phyloP scores from a whole-genome alignment of 2,329 filamentous ascomycete species.

The Hirsutella minnesotensis region DNA sequence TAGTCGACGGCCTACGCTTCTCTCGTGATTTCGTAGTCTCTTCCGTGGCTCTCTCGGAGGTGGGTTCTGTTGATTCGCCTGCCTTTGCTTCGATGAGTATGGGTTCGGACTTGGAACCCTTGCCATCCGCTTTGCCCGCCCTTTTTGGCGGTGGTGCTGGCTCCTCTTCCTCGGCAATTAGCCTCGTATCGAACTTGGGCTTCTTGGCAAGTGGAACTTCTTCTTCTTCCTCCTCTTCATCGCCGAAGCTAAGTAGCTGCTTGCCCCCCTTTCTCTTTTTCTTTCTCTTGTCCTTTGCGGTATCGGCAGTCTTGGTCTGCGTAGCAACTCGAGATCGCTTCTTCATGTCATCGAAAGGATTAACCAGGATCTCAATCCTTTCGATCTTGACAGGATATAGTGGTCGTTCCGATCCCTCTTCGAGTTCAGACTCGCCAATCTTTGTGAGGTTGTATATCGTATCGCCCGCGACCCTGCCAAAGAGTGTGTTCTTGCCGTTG shows the following conservation, averaged over 20 bases:
- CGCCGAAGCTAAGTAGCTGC: constrained; percentile 66
- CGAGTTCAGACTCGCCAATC: constrained; percentile 79
- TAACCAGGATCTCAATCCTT: constrained; percentile 62
- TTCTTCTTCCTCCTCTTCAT: constrained; percentile 50
- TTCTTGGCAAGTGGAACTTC: constrained; percentile 55
- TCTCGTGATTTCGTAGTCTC: neutral
- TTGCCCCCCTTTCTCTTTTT: constrained; percentile 62
- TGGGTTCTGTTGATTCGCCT: neutral
- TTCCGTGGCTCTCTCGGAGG: neutral
- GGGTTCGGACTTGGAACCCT: constrained; percentile 12
- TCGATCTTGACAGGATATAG: constrained; percentile 76
- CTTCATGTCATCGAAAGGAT: constrained; percentile 73
- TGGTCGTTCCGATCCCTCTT: constrained; percentile 68
- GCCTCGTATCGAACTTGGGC: constrained; percentile 65
- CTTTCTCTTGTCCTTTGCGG: constrained; percentile 48
- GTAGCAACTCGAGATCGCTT: constrained; percentile 49
- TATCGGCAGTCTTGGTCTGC: constrained; percentile 20
- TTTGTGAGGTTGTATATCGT: constrained; percentile 94
- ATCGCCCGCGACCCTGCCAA: constrained; percentile 83
- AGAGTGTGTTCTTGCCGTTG: constrained; percentile 82
- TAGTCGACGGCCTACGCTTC: constrained; percentile 1
- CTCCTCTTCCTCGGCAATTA: constrained; percentile 46
- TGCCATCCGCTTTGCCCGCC: constrained; percentile 10
- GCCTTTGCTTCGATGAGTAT: constrained; percentile 10
- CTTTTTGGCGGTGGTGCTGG: constrained; percentile 15